Evolutionary conservation across 2,329 filamentous ascomycete genomes (phyloP).

Genomic region (Raffaelea arxii): DNA sequence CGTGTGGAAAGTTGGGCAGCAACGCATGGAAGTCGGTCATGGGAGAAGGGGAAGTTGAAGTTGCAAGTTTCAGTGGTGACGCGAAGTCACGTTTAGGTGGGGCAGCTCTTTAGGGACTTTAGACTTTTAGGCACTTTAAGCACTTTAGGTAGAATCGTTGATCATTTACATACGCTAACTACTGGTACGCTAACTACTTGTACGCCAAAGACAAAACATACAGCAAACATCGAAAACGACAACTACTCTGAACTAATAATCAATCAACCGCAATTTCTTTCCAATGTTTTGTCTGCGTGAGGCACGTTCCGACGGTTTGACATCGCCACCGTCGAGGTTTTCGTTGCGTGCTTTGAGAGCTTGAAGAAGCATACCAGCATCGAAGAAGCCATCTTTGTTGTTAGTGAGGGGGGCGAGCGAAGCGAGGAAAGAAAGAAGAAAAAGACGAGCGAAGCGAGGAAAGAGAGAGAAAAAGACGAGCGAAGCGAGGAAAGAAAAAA

Average conservation of each 20-base stretch:
- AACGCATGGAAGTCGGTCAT: conserved; percentile 84
- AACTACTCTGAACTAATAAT: conserved; percentile 40
- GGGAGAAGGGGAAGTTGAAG: no score
- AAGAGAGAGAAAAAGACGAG: conserved; percentile 2
- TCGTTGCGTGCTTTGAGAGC: conserved; percentile 67
- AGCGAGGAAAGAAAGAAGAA: background rate
- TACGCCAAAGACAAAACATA: no score
- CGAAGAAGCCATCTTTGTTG: conserved; percentile 84
- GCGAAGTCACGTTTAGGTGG: no score
- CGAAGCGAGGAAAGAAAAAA: background rate
- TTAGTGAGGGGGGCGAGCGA: background rate
- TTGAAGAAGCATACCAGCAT: conserved; percentile 87
- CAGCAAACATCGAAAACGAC: no score
- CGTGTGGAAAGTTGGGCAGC: conserved; percentile 68
- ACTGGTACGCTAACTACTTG: no score
- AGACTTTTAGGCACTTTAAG: no score
- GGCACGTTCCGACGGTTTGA: conserved; percentile 48
- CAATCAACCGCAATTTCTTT: conserved; percentile 60
- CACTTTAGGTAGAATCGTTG: no score
- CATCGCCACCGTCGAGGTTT: conserved; percentile 38
- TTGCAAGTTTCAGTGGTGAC: no score
- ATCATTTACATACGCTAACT: no score
- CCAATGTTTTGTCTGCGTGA: conserved; percentile 58
- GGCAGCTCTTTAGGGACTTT: no score
- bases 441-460: conserved; percentile 7